Evolutionary conservation across 768 basidiomycete species (phyloP).

Genomic region (Mycena vitilis): DNA sequence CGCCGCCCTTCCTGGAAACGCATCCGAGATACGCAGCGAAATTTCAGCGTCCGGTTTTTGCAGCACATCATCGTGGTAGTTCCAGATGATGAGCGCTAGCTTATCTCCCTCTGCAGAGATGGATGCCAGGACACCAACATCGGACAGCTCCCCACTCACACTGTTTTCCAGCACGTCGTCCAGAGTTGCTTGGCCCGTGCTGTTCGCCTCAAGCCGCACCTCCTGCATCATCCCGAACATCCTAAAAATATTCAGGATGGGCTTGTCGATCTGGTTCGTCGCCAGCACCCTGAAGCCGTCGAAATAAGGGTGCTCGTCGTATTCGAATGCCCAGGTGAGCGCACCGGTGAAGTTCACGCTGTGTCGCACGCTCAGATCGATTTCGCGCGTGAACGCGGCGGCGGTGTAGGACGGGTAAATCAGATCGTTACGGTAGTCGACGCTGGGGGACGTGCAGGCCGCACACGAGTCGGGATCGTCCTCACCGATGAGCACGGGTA

Average conservation of each 20-base stretch:
- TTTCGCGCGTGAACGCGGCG: conserved; percentile 34
- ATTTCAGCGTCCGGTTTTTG: conserved; percentile 33
- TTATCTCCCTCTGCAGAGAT: conserved; percentile 29
- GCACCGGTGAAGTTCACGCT: conserved; percentile 34
- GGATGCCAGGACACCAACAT: conserved; percentile 33
- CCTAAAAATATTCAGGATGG: conserved; percentile 33
- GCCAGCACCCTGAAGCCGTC: conserved; percentile 34
- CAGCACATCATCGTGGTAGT: conserved; percentile 35
- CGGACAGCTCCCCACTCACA: conserved; percentile 31
- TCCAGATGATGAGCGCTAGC: conserved; percentile 31
- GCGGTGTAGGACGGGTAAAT: conserved; percentile 36
- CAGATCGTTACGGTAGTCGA: conserved; percentile 34
- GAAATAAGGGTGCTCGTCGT: conserved; percentile 34
- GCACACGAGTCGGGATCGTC: conserved; percentile 35
- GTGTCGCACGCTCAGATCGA: conserved; percentile 26
- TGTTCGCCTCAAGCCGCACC: conserved; percentile 31
- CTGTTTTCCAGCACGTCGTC: conserved; percentile 29
- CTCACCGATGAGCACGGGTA: conserved; percentile 33
- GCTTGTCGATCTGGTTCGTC: conserved; percentile 36
- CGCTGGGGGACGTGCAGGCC: conserved; percentile 27
- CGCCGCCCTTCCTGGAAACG: conserved; percentile 22
- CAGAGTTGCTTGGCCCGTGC: conserved; percentile 30
- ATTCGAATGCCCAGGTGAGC: conserved; percentile 35
- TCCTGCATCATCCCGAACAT: conserved; percentile 35
- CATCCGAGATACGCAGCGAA: conserved; percentile 29